These are phyloP conservation scores for Penicillium thymicola DNA, from an alignment of 2,329 filamentous ascomycete species.

Conservation along the genomic window DNA sequence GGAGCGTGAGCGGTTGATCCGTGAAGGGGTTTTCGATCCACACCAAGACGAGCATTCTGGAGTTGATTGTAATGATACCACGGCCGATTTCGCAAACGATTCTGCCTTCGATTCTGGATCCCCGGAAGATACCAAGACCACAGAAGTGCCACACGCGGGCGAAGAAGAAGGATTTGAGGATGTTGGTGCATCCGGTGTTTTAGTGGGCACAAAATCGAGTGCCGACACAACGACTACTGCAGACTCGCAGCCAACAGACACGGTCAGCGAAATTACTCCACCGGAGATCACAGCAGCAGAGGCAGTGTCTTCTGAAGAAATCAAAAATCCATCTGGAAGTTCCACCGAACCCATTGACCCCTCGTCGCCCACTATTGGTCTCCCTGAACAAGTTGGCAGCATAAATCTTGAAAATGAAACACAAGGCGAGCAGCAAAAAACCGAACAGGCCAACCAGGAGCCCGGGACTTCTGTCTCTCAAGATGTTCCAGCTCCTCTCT, in stretches of 20 bases:
- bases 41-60: conserved; percentile 48
- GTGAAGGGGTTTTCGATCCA: conserved; percentile 66
- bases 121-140: conserved; percentile 63
- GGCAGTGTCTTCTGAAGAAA: neutral
- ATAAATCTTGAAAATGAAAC: conserved; percentile 53
- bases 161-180: conserved; percentile 95
- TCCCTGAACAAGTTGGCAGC: conserved; percentile 53
- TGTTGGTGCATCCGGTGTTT: conserved; percentile 66
- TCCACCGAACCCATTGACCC: conserved; percentile 30
- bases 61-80: conserved; percentile 55
- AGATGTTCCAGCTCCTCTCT: conserved; percentile 67
- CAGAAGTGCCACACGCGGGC: conserved; percentile 76
- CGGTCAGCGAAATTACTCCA: neutral
- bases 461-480: conserved; percentile 57
- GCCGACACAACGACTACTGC: conserved; percentile 50
- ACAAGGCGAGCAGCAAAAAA: conserved; percentile 6
- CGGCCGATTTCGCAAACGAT: conserved; percentile 42
- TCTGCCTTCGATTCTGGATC: conserved; percentile 47
- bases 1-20: conserved; percentile 75
- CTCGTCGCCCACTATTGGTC: conserved; percentile 51
- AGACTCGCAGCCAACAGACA: neutral
- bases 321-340: conserved; percentile 19
- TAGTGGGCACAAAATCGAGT: conserved; percentile 66
- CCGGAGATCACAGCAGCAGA: neutral
- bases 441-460: conserved; percentile 9